Conservation (phyloP, 768 basidiomycete genomes). For the Lentinula lateritia region DNA sequence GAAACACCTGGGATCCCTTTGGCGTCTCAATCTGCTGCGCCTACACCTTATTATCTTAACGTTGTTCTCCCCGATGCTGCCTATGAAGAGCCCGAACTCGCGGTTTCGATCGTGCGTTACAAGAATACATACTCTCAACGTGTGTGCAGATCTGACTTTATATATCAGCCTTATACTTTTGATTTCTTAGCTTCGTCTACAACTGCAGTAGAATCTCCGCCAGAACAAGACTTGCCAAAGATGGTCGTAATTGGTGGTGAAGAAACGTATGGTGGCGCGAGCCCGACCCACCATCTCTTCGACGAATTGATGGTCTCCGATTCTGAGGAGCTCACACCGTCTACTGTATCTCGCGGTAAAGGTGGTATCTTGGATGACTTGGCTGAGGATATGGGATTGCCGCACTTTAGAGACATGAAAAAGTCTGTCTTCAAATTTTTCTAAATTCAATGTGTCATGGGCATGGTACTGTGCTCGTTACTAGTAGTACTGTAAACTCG, state of each 20-base stretch:
- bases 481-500: too few species aligned
- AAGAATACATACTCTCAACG: neutral
- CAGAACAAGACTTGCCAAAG: constrained; percentile 30
- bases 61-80: constrained; percentile 55
- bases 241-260: constrained; percentile 38
- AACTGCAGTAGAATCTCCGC: constrained; percentile 8
- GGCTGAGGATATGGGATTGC: constrained; percentile 40
- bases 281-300: constrained; percentile 31
- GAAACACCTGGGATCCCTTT: constrained; percentile 39
- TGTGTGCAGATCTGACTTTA: constrained; percentile 6
- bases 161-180: constrained; percentile 37
- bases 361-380: constrained; percentile 40
- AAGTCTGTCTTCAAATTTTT: constrained; percentile 4
- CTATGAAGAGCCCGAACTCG: constrained; percentile 31
- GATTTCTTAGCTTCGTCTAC: constrained; percentile 38
- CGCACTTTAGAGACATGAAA: constrained; percentile 14
- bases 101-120: constrained; percentile 55
- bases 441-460: neutral
- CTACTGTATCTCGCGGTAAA: constrained; percentile 8
- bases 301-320: constrained; percentile 17
- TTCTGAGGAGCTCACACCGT: constrained; percentile 15
- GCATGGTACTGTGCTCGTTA: too few species aligned
- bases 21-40: constrained; percentile 18
- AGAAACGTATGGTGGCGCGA: constrained; percentile 29
- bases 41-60: constrained; percentile 32